Evolutionary conservation across 345 rosid genomes (phyloP).

Genomic region (Gossypium anomalum): DNA sequence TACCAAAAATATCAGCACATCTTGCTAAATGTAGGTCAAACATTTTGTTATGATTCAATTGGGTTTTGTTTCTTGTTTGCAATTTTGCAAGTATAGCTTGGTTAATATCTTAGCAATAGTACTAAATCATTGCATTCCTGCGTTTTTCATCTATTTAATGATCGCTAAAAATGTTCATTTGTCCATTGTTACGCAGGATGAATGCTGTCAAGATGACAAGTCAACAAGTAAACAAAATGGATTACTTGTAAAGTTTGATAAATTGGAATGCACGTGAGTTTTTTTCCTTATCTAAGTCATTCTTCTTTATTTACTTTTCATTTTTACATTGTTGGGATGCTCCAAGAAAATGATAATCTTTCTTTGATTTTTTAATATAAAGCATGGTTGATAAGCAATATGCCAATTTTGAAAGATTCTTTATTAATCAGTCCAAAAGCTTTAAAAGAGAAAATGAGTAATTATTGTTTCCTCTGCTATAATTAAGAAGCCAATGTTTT

Average conservation of each 20-base stretch:
- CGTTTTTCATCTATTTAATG: background rate
- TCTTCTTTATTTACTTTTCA: background rate
- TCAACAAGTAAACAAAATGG: slow-evolving; percentile 9
- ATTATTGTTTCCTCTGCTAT: background rate
- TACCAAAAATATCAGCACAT: background rate
- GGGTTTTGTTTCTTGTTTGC: background rate
- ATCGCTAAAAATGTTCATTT: background rate
- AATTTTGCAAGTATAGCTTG: background rate
- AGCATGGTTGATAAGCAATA: background rate
- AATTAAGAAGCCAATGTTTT: background rate
- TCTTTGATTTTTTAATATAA: background rate
- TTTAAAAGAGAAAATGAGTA: background rate
- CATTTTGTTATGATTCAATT: background rate
- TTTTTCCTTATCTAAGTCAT: background rate
- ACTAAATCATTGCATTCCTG: background rate
- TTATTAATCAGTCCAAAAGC: slow-evolving; percentile 1
- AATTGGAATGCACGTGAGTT: slow-evolving; percentile 18
- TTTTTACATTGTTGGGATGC: background rate
- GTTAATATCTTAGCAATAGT: background rate
- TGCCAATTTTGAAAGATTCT: background rate
- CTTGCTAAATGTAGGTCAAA: background rate
- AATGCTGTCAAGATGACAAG: slow-evolving; percentile 19
- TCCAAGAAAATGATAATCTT: background rate
- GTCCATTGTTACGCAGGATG: slow-evolving; percentile 20
- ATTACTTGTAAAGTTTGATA: slow-evolving; percentile 7